Conservation (phyloP, 2,329 filamentous ascomycete genomes). For the Sporothrix globosa region DNA sequence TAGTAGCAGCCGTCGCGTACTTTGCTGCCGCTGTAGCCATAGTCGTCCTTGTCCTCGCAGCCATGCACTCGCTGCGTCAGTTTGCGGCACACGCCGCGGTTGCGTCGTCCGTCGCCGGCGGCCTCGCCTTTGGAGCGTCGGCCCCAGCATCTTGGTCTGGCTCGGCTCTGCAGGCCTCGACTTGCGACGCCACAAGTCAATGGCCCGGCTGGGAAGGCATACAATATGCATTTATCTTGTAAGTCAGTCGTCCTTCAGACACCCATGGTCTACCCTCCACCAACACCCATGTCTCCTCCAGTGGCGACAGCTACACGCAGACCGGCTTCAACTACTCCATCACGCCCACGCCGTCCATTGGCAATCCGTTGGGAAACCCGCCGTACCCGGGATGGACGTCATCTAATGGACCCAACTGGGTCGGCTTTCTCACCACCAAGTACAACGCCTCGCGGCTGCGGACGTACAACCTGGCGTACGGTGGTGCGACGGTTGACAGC, state of each 20-base stretch:
- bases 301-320: slow-evolving; percentile 35
- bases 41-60: background rate
- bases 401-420: slow-evolving; percentile 54
- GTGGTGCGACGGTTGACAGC: slow-evolving; percentile 56
- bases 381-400: slow-evolving; percentile 54
- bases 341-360: slow-evolving; percentile 52
- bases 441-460: slow-evolving; percentile 50
- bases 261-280: too few species aligned
- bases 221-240: slow-evolving; percentile 33
- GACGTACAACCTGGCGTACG: slow-evolving; percentile 56
- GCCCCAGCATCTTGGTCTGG: background rate
- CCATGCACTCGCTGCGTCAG: slow-evolving; percentile 15
- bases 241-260: background rate
- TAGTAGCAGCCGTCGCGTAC: background rate
- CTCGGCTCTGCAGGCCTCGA: too few species aligned
- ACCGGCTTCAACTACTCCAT: slow-evolving; percentile 56
- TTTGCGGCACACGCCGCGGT: slow-evolving; percentile 6
- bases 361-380: slow-evolving; percentile 65
- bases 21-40: background rate
- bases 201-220: slow-evolving; percentile 33
- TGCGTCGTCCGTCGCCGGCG: background rate
- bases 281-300: background rate
- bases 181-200: slow-evolving; percentile 27
- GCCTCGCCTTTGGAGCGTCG: background rate
- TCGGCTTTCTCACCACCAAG: slow-evolving; percentile 50